phyloP scores from a whole-genome alignment of 140 eudicot species.

The Oenanthe javanica region DNA sequence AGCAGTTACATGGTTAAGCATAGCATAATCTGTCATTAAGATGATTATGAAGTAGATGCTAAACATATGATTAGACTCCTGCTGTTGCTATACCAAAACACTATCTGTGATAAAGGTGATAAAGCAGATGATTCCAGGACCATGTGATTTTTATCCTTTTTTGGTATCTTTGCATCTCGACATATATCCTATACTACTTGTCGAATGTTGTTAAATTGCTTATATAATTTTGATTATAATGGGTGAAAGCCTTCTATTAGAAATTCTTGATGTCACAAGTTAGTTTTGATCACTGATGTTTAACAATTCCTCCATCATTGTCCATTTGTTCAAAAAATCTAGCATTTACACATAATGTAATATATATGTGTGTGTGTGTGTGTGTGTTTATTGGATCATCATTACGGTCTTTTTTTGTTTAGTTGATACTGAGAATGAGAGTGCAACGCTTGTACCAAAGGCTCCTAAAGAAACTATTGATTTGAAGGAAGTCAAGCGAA shows the following conservation, averaged over 20 bases:
- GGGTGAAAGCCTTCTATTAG: background rate
- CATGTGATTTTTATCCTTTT: background rate
- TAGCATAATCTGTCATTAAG: background rate
- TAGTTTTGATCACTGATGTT: no score
- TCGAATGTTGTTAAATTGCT: background rate
- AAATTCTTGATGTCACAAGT: background rate
- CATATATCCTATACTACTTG: background rate
- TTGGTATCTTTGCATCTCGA: background rate
- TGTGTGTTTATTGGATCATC: background rate
- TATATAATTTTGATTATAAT: background rate
- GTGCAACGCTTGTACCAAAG: slow-evolving; percentile 41
- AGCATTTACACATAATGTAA: background rate
- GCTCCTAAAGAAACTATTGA: slow-evolving; percentile 67
- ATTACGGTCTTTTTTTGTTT: background rate
- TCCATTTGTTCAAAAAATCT: background rate
- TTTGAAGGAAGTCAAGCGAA: slow-evolving; percentile 73
- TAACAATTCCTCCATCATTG: background rate
- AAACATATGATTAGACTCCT: background rate
- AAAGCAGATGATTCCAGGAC: background rate
- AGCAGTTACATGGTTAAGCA: background rate
- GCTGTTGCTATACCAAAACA: background rate
- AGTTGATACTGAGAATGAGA: slow-evolving; percentile 66
- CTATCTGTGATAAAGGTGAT: background rate
- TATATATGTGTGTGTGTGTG: background rate
- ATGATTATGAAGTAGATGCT: background rate